phyloP scores from a whole-genome alignment of 495 filamentous ascomycete species.

The Penicillium subrubescens region DNA sequence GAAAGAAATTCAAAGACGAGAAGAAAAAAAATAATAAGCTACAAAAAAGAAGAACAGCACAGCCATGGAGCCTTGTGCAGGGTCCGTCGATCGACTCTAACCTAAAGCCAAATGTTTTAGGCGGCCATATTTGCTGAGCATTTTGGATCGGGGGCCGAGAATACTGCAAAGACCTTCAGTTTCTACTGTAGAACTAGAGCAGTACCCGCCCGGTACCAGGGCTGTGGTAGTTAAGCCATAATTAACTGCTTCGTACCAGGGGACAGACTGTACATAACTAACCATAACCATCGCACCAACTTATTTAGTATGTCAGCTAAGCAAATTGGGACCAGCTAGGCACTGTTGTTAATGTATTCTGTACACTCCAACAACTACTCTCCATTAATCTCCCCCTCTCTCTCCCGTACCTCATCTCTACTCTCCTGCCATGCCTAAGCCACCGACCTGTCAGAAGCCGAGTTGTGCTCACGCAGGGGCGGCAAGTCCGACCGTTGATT shows the following conservation, averaged over 20 bases:
- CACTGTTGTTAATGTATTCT: no score
- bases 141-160: background rate
- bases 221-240: no score
- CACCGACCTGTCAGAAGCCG: slow-evolving; percentile 11
- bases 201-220: background rate
- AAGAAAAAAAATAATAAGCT: background rate
- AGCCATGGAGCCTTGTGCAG: slow-evolving; percentile 11
- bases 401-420: background rate
- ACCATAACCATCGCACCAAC: no score
- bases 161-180: background rate
- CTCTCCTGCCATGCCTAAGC: background rate
- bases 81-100: slow-evolving; percentile 19
- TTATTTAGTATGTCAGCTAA: no score
- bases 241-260: background rate
- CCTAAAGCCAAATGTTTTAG: slow-evolving; percentile 29
- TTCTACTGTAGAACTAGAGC: no score
- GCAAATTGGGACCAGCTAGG: no score
- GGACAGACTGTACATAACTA: no score
- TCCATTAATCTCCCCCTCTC: background rate
- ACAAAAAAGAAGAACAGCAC: slow-evolving; percentile 1
- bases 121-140: slow-evolving; percentile 9
- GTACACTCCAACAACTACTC: background rate
- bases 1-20: background rate
- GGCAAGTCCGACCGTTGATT: background rate
- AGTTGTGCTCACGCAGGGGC: slow-evolving; percentile 9